Conservation (phyloP, 176 grass and related monocot species). For the Areca catechu region DNA sequence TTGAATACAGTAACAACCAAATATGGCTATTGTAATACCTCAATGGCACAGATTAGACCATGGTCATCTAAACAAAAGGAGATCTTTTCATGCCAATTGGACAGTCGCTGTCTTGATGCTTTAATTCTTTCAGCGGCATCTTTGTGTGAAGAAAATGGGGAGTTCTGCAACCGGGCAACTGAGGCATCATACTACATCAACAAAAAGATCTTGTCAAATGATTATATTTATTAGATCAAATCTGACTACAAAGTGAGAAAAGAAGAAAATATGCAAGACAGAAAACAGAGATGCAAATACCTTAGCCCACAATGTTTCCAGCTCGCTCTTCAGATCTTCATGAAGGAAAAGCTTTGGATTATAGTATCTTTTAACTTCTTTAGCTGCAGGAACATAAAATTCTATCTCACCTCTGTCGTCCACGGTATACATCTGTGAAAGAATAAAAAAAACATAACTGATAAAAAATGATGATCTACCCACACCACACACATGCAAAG, state of each 20-base stretch:
- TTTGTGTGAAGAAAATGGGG: slow-evolving; percentile 26
- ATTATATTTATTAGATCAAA: neutral
- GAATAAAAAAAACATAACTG: neutral
- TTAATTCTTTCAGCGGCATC: slow-evolving; percentile 58
- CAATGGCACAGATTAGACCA: slow-evolving; percentile 69
- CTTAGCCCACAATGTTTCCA: slow-evolving; percentile 33
- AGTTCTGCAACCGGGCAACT: slow-evolving; percentile 43
- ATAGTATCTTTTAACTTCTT: slow-evolving; percentile 69
- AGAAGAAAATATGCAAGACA: neutral
- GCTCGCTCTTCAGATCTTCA: slow-evolving; percentile 46
- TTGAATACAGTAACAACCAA: too few species aligned
- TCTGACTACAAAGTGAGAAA: neutral
- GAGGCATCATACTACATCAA: slow-evolving; percentile 51
- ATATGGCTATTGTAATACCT: slow-evolving; percentile 33
- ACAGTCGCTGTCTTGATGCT: slow-evolving; percentile 44
- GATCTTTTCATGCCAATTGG: slow-evolving; percentile 49
- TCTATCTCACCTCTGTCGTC: slow-evolving; percentile 66
- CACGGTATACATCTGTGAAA: slow-evolving; percentile 58
- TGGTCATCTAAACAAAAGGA: slow-evolving; percentile 61
- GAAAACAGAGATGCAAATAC: slow-evolving; percentile 14
- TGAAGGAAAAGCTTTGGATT: slow-evolving; percentile 35
- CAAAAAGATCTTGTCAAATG: neutral
- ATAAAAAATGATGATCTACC: too few species aligned
- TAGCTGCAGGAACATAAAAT: slow-evolving; percentile 51
- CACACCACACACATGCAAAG: too few species aligned